A percentile compares a stretch with the other conserved stretches of the same genome.
Conservation (phyloP, 768 basidiomycete species). For the Clitopilus hobsonii region DNA sequence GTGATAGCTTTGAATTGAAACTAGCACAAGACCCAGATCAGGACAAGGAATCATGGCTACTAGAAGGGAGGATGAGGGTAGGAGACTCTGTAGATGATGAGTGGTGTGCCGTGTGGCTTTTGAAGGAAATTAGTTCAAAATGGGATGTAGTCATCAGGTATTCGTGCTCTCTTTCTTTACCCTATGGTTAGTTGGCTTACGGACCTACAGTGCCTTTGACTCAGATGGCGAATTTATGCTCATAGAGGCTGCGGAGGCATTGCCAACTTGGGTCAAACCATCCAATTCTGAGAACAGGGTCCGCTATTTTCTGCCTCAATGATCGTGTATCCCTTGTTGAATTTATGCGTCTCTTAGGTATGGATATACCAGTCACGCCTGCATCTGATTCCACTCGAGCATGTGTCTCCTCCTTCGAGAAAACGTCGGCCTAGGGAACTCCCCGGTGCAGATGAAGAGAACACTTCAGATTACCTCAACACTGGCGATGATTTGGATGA, state of each 20-base stretch:
- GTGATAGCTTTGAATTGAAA: conserved; percentile 78
- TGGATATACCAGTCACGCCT: conserved; percentile 84
- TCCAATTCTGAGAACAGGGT: conserved; percentile 91
- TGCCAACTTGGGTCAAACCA: conserved; percentile 91
- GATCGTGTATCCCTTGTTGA: conserved; percentile 26
- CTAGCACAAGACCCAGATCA: conserved; percentile 44
- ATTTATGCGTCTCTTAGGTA: conserved; percentile 50
- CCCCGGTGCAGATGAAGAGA: conserved; percentile 42
- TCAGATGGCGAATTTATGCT: conserved; percentile 94
- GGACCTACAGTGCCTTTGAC: conserved; percentile 71
- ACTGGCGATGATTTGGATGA: conserved; percentile 37
- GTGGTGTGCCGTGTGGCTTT: conserved; percentile 91
- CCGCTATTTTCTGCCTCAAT: conserved; percentile 32
- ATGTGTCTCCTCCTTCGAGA: conserved; percentile 64
- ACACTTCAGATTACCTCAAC: conserved; percentile 35
- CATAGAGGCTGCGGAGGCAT: conserved; percentile 89
- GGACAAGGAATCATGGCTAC: conserved; percentile 39
- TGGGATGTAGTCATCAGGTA: conserved; percentile 85
- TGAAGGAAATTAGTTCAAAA: conserved; percentile 67
- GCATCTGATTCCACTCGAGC: conserved; percentile 81
- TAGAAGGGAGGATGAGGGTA: conserved; percentile 85
- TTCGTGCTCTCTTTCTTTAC: conserved; percentile 13
- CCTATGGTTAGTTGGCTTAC: too few species aligned
- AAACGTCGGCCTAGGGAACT: conserved; percentile 42
- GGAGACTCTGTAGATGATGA: conserved; percentile 99